Percentiles rank a stretch among this genome's conserved stretches.
phyloP scores from a whole-genome alignment of 306 rosid species.

The Arachis stenosperma region DNA sequence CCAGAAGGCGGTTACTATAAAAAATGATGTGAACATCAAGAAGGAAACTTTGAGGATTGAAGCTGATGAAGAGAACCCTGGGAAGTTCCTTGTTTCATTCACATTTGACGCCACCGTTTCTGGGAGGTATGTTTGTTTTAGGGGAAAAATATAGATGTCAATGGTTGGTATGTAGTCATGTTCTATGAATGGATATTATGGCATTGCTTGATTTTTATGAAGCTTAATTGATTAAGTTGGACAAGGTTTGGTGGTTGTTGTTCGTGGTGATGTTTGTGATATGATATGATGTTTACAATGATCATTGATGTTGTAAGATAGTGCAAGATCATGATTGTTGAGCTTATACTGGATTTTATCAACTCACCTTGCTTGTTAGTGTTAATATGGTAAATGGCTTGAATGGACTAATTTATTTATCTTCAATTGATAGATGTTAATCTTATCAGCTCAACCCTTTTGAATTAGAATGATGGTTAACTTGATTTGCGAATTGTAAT shows the following conservation, averaged over 20 bases:
- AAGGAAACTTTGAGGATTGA: conserved; percentile 83
- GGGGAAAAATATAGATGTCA: too few species aligned
- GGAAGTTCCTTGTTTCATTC: conserved; percentile 69
- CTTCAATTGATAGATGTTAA: background rate
- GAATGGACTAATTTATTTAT: background rate
- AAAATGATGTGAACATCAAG: conserved; percentile 89
- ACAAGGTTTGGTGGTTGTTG: too few species aligned
- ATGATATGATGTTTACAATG: background rate
- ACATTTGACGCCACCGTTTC: conserved; percentile 87
- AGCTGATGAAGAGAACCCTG: conserved; percentile 73
- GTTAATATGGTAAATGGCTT: background rate
- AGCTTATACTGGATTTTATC: background rate
- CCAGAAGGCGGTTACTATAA: conserved; percentile 89
- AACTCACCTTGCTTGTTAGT: conserved; percentile 7
- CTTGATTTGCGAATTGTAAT: conserved; percentile 7
- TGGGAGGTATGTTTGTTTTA: conserved; percentile 61
- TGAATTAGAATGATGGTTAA: conserved; percentile 18
- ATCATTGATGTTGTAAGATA: background rate
- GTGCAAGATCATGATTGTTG: too few species aligned
- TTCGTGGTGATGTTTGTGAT: background rate
- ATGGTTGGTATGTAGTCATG: too few species aligned
- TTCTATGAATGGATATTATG: too few species aligned
- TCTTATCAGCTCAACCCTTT: conserved; percentile 1
- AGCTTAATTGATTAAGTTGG: too few species aligned
- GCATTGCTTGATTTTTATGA: too few species aligned